These are phyloP conservation scores for Flaveria linearis DNA, from an alignment of 129 eudicot species.

Conservation along the genomic window DNA sequence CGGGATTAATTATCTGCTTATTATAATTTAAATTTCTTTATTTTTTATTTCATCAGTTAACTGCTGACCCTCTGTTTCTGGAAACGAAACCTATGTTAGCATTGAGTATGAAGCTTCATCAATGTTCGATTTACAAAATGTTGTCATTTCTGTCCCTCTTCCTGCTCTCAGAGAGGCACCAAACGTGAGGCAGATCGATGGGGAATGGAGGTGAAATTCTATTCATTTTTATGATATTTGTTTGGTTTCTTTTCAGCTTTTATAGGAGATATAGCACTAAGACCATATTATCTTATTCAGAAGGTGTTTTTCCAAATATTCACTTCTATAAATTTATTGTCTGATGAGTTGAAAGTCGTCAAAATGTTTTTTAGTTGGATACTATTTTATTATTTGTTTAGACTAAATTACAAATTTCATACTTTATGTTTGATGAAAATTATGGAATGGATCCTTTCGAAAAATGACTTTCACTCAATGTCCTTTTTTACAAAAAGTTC, in stretches of 20 bases:
- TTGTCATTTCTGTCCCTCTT: conserved; percentile 88
- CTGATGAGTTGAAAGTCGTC: too few relatives aligned
- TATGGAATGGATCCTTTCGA: too few relatives aligned
- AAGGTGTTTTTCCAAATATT: neutral
- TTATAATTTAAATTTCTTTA: neutral
- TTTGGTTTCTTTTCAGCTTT: conserved; percentile 32
- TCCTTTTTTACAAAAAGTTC: too few relatives aligned
- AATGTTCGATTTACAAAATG: conserved; percentile 81
- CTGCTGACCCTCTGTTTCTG: conserved; percentile 99
- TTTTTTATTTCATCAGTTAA: conserved; percentile 51
- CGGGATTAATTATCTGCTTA: conserved; percentile 3
- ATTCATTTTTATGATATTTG: conserved; percentile 20
- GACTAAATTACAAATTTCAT: too few relatives aligned
- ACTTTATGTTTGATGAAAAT: too few relatives aligned
- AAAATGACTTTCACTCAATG: too few relatives aligned
- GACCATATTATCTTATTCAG: neutral
- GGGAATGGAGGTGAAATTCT: conserved; percentile 82
- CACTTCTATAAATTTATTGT: too few relatives aligned
- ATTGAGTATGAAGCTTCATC: conserved; percentile 83
- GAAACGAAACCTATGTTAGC: conserved; percentile 80
- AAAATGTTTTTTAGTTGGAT: too few relatives aligned
- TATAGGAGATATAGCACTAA: conserved; percentile 29
- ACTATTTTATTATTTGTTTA: too few relatives aligned
- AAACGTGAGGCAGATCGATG: conserved; percentile 79
- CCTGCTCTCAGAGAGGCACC: conserved; percentile 86